Evolutionary conservation across 2,329 filamentous ascomycete species (phyloP), one percentile per base, ranked within the genome.

Genomic region (Ophioceras dolichostomum): DNA sequence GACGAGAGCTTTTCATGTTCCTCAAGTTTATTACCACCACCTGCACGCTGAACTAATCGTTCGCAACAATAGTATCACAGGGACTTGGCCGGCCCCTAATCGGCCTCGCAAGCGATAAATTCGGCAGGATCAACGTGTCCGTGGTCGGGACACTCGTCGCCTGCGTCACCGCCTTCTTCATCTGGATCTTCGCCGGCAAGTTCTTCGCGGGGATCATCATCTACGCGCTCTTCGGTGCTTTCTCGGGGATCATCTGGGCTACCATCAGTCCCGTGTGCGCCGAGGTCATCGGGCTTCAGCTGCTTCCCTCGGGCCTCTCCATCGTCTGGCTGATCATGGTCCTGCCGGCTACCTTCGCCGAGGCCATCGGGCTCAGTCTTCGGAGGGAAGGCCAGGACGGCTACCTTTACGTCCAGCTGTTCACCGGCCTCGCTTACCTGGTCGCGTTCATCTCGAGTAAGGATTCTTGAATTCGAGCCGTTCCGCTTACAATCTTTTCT

Each of bases 111-210:
- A 82, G 76, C 40, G 84, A 89, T 52, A 60, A 57, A 2, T 65
- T 79, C 7, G 83, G 84, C 0, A 67, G 82, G 10, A 70, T 89
- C 46, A 88, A 89, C 50, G 77, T 87, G 59, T 78, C 81, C 1
- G 67, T 62, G 3, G 51, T 71, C 1, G 75, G 76, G 53, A 84
- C 81, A 0, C 69, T 83, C 24, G 50, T 79, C 3, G 70, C 71
- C 2, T 78, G 73, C 6, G 41, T 87, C 1, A 71, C 83, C 26
- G 70, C 73, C 27, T 67, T 89, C 32, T 69, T 79, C 16, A 67
- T 89, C 24, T 89, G 84, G 84, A 75, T 77, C 38, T 76, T 77
- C 42, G 80, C 81, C 2, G 71, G 73, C 30, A 70, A 67, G 44
- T 54, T 52, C 10, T 82, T 76, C 43, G 78, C 73, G 1, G 73